Evolutionary conservation across 2,329 filamentous ascomycete species (phyloP).

Genomic region (Fusarium duplospermum): DNA sequence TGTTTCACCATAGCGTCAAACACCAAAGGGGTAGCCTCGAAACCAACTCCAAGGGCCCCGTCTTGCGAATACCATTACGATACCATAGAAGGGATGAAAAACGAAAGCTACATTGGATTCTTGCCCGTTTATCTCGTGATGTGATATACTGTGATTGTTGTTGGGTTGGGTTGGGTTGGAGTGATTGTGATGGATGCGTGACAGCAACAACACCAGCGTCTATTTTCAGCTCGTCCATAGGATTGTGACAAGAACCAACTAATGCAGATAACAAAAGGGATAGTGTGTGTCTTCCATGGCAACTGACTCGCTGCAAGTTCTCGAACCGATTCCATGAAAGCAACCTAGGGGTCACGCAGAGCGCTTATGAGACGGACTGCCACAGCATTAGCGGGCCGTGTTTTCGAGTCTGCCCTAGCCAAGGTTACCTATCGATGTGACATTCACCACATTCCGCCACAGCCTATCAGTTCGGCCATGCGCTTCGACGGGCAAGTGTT

Average conservation of each 20-base stretch:
- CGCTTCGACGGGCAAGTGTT: background rate
- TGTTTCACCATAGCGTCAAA: conserved; percentile 39
- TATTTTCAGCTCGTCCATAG: background rate
- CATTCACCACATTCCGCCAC: conserved; percentile 13
- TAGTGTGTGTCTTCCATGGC: background rate
- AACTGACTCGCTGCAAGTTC: conserved; percentile 8
- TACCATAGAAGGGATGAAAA: conserved; percentile 23
- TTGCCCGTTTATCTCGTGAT: background rate
- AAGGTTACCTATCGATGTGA: background rate
- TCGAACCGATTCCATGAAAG: background rate
- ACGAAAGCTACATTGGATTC: background rate
- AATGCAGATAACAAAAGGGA: background rate
- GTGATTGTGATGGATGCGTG: background rate
- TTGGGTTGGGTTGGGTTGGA: background rate
- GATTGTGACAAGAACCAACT: background rate
- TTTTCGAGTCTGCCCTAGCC: conserved; percentile 4
- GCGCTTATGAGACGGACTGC: conserved; percentile 22
- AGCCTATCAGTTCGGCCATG: conserved; percentile 1
- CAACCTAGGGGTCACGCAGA: background rate
- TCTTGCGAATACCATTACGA: conserved; percentile 18
- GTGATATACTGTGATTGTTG: background rate
- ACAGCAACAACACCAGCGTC: background rate
- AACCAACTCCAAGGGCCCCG: conserved; percentile 4
- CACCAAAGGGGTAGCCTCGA: background rate
- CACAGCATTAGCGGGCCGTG: conserved; percentile 11